Conservation (phyloP, 192 early-diverging fungal genomes). For the Backusella mclennaniae region DNA sequence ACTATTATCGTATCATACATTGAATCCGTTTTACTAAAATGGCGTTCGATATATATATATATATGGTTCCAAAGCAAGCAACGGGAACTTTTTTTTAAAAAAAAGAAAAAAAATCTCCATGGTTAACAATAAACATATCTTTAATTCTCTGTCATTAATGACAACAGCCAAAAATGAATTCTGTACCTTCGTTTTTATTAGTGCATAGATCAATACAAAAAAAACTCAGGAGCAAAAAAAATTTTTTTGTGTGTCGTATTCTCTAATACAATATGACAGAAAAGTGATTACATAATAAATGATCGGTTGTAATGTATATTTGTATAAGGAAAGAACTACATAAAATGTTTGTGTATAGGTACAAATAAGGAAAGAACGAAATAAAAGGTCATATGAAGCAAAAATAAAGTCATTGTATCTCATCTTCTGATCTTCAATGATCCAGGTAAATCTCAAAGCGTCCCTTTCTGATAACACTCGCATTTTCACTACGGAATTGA, state of each 20-base stretch:
- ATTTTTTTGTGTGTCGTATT: background rate
- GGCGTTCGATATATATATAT: no score
- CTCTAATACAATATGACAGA: no score
- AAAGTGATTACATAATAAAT: background rate
- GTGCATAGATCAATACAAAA: no score
- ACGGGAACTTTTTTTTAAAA: no score
- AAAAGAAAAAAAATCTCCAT: no score
- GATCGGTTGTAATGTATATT: background rate
- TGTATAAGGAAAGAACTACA: background rate
- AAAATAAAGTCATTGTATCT: background rate
- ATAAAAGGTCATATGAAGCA: background rate
- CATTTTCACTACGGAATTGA: background rate
- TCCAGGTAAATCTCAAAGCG: slow-evolving; percentile 27
- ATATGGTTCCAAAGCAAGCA: no score
- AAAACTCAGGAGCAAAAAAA: background rate
- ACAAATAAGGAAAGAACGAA: background rate
- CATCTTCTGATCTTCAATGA: background rate
- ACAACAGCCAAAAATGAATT: background rate
- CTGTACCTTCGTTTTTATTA: no score
- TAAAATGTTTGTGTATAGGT: background rate
- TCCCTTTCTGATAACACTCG: slow-evolving; percentile 25
- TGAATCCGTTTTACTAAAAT: no score
- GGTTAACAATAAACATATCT: no score
- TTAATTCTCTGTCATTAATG: no score
- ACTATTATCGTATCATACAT: no score